Evolutionary conservation across 78 protist genomes (phyloP).

Genomic region (Pigoraptor vietnamica): DNA sequence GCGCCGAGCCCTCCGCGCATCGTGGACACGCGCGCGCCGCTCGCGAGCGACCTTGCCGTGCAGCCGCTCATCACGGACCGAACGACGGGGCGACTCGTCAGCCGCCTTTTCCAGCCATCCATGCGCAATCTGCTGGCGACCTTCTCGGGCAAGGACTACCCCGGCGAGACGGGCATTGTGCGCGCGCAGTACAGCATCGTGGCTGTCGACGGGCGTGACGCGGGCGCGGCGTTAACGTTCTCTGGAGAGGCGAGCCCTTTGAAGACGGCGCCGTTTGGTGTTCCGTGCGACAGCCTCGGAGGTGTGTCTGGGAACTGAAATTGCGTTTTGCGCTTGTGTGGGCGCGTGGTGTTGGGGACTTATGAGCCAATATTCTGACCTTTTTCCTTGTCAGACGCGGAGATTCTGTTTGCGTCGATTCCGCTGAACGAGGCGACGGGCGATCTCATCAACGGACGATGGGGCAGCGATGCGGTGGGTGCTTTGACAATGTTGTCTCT

Average conservation of each 20-base stretch:
- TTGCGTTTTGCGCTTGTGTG: not conserved
- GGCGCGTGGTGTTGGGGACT: not conserved
- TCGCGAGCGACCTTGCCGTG: not conserved
- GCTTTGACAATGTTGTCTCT: too few species aligned
- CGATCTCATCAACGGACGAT: not conserved
- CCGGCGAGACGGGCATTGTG: not conserved
- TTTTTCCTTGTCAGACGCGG: not conserved
- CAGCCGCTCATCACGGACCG: not conserved
- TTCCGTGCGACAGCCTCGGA: not conserved
- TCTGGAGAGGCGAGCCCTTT: not conserved
- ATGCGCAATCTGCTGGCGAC: not conserved
- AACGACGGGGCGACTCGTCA: not conserved
- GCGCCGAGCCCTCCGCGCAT: not conserved
- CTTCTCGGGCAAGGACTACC: not conserved
- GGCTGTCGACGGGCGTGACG: not conserved
- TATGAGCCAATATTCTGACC: not conserved
- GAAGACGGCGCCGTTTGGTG: not conserved
- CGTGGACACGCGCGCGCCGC: not conserved
- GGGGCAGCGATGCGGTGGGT: not conserved
- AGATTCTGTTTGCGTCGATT: not conserved
- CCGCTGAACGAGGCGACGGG: not conserved
- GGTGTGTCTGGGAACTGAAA: not conserved
- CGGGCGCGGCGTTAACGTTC: not conserved
- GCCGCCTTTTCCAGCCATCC: not conserved
- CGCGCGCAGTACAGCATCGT: not conserved